phyloP scores from a whole-genome alignment of 164 flowering plant species.

The Tinospora cordifolia region DNA sequence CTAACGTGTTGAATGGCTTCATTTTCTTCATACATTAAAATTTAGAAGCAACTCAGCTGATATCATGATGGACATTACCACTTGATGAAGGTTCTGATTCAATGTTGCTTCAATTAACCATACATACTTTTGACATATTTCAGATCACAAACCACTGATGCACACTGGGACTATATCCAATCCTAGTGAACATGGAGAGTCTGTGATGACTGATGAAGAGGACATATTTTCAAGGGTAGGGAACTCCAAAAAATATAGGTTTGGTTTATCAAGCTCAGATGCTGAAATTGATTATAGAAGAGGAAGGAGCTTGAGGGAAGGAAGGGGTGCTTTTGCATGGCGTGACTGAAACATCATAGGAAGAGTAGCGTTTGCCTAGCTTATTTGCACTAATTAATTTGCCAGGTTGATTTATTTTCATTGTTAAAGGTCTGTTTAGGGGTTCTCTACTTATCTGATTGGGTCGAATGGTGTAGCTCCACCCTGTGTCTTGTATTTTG shows the following conservation, averaged over 20 bases:
- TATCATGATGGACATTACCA: too few relatives aligned
- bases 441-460: constrained; percentile 17
- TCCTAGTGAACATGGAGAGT: constrained; percentile 23
- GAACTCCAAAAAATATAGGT: constrained; percentile 39
- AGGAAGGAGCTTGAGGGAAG: constrained; percentile 63
- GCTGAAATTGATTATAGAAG: constrained; percentile 86
- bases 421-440: constrained; percentile 18
- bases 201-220: constrained; percentile 36
- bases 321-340: constrained; percentile 41
- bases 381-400: constrained; percentile 25
- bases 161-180: constrained; percentile 18
- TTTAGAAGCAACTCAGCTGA: neutral
- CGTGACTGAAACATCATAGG: constrained; percentile 19
- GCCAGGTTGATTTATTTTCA: constrained; percentile 15
- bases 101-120: constrained; percentile 1
- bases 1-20: neutral
- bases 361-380: constrained; percentile 3
- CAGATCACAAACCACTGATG: constrained; percentile 34
- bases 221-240: constrained; percentile 52
- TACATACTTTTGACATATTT: neutral
- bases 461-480: constrained; percentile 28
- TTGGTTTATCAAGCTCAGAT: constrained; percentile 68
- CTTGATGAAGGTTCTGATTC: neutral
- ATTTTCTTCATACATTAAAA: neutral
- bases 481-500: constrained; percentile 11